Evolutionary conservation across 148 eudicot species (phyloP).

Genomic region (Rhododendron vialii): DNA sequence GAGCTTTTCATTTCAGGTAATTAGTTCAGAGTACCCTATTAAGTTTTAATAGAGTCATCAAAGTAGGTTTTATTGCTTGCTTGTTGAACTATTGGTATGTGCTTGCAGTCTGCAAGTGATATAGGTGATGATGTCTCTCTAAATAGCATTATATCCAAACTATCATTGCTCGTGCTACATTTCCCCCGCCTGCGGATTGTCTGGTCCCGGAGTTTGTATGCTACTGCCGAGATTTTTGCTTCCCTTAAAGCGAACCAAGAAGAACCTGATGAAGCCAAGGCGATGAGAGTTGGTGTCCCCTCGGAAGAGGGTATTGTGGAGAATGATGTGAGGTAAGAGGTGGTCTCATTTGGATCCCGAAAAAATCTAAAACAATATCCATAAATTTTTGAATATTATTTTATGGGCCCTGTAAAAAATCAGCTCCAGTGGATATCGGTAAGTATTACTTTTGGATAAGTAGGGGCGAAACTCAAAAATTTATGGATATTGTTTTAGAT

Average conservation of each 20-base stretch:
- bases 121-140: constrained; percentile 94
- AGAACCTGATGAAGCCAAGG: constrained; percentile 91
- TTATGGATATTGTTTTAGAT: too few species aligned
- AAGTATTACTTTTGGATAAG: too few species aligned
- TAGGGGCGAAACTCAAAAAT: too few species aligned
- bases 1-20: constrained; percentile 98
- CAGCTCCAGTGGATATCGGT: too few species aligned
- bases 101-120: constrained; percentile 81
- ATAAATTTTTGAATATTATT: too few species aligned
- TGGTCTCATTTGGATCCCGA: too few species aligned
- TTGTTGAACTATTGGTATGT: neutral
- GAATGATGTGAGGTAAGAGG: constrained; percentile 81
- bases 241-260: constrained; percentile 90
- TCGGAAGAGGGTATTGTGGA: constrained; percentile 92
- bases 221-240: constrained; percentile 95
- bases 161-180: constrained; percentile 87
- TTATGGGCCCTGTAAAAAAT: too few species aligned
- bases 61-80: neutral
- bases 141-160: constrained; percentile 81
- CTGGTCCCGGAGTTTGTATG: constrained; percentile 98
- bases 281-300: constrained; percentile 93
- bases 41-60: neutral
- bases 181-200: constrained; percentile 95
- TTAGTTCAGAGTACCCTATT: constrained; percentile 10
- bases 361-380: too few species aligned